Evolutionary conservation across 495 filamentous ascomycete genomes (phyloP).

Genomic region (Neurospora sp.): DNA sequence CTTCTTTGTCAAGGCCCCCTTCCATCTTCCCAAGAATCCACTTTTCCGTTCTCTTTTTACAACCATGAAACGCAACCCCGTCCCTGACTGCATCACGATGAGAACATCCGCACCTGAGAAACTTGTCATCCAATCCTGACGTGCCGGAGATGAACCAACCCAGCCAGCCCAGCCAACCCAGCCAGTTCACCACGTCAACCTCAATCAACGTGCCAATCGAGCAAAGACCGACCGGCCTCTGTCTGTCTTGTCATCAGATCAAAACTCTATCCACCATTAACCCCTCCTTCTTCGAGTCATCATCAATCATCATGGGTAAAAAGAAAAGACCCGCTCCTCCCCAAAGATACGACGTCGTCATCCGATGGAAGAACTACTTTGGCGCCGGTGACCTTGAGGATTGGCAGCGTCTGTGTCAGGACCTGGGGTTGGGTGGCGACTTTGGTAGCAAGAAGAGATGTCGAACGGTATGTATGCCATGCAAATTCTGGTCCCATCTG

Average conservation of each 20-base stretch:
- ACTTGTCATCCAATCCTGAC: background rate
- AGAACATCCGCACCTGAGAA: background rate
- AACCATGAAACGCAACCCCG: background rate
- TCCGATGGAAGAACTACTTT: constrained; percentile 21
- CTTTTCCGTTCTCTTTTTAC: background rate
- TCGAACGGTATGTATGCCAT: constrained; percentile 16
- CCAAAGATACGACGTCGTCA: constrained; percentile 2
- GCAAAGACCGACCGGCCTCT: background rate
- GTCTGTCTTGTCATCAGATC: background rate
- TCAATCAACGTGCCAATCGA: background rate
- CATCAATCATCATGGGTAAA: background rate
- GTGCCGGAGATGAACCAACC: background rate
- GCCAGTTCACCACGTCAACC: background rate
- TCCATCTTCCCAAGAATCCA: background rate
- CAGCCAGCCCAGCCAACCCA: background rate
- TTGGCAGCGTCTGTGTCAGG: constrained; percentile 27
- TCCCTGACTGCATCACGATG: background rate
- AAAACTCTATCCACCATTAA: background rate
- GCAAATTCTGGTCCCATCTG: too few relatives aligned
- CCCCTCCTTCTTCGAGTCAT: background rate
- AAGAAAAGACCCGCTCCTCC: background rate
- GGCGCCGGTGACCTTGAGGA: constrained; percentile 19
- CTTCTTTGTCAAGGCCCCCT: background rate
- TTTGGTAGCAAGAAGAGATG: constrained; percentile 27
- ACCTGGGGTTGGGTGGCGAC: constrained; percentile 20